Base-by-base conservation (phyloP, 768 basidiomycete species). In the Paxillus ammoniavirescens region DNA sequence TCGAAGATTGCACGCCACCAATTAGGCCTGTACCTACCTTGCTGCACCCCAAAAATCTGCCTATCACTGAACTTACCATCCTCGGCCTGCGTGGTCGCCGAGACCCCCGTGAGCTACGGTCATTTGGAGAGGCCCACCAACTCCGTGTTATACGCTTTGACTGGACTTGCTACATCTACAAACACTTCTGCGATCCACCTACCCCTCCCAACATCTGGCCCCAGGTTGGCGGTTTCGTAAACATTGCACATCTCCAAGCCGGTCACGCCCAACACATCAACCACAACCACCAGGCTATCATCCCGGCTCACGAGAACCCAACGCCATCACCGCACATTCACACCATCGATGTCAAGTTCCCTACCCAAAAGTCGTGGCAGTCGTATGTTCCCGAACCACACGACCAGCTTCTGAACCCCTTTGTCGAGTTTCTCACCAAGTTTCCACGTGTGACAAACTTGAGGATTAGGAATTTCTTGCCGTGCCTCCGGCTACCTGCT, bases 61-160 rank as follows among this genome's bases (percentile, higher is more conserved):
- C 76, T 10, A 73, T 80, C 54, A 77, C 70, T 1, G 69, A 75
- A 17, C 73, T 80, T 28, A 73, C 72, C 15, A 61, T 80, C 47
- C 41, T 72, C 48, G 72, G 71, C 50, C 57, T 74, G 9, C 72
- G 71, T 48, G 70, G 70, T 36, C 57, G 59, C 35, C 52, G 60
- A 47, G 66, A 63, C 13, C 50, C 54, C 9, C 61, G 61, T 5
- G 65, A 63, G 26, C 51, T 68, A 2, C 66, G 66, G 10, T 66
- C 65, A 4, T 72, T 79, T 37, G 73, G 69, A 18, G 67, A 70
- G 33, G 76, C 69, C 0, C 59, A 64, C 10, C 65, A 67, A 3
- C 68, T 80, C 17, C 72, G 68, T 13, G 64, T 67, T n/a, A 63
- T 80, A n/a, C 72, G 71, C 44, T 67, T 80, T 45, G 78, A 79